These are phyloP conservation scores for Alternaria sp. DNA, from an alignment of 2,329 filamentous ascomycete species.

Conservation along the genomic window DNA sequence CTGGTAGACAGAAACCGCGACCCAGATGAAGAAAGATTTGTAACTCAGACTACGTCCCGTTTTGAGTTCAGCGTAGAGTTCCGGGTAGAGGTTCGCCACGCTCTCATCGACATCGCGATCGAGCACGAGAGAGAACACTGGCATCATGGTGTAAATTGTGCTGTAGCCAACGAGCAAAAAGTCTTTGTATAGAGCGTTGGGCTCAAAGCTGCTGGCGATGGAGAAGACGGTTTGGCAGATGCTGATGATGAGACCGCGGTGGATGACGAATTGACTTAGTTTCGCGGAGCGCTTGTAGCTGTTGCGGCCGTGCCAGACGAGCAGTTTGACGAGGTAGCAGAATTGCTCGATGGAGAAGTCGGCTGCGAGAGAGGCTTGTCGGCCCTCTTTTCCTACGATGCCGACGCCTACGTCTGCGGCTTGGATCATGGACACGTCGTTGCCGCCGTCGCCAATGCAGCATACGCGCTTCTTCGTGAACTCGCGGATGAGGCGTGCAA, in stretches of 20 bases:
- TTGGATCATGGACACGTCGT: slow-evolving; percentile 99
- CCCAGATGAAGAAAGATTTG: slow-evolving; percentile 96
- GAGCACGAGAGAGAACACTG: slow-evolving; percentile 90
- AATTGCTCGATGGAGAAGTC: slow-evolving; percentile 98
- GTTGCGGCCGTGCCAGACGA: slow-evolving; percentile 99
- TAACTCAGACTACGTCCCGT: slow-evolving; percentile 86
- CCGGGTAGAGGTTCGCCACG: slow-evolving; percentile 92
- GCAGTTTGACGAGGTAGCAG: slow-evolving; percentile 88
- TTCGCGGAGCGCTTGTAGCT: slow-evolving; percentile 96
- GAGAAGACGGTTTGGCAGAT: slow-evolving; percentile 98
- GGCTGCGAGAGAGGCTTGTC: slow-evolving; percentile 91
- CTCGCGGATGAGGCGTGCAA: slow-evolving; percentile 87
- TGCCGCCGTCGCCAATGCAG: slow-evolving; percentile 97
- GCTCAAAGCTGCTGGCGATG: slow-evolving; percentile 90
- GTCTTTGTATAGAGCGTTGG: slow-evolving; percentile 89
- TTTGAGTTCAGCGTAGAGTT: slow-evolving; percentile 97
- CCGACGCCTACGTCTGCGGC: slow-evolving; percentile 97
- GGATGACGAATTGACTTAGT: slow-evolving; percentile 96
- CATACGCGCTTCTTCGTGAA: slow-evolving; percentile 95
- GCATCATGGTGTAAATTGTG: slow-evolving; percentile 91
- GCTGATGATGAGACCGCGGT: slow-evolving; percentile 91
- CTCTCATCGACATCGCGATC: slow-evolving; percentile 95
- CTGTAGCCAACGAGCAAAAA: slow-evolving; percentile 98
- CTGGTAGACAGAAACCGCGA: slow-evolving; percentile 92
- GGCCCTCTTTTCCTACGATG: slow-evolving; percentile 96